Evolutionary conservation across 2,329 filamentous ascomycete genomes (phyloP).

Genomic region (Aphanocladium album): DNA sequence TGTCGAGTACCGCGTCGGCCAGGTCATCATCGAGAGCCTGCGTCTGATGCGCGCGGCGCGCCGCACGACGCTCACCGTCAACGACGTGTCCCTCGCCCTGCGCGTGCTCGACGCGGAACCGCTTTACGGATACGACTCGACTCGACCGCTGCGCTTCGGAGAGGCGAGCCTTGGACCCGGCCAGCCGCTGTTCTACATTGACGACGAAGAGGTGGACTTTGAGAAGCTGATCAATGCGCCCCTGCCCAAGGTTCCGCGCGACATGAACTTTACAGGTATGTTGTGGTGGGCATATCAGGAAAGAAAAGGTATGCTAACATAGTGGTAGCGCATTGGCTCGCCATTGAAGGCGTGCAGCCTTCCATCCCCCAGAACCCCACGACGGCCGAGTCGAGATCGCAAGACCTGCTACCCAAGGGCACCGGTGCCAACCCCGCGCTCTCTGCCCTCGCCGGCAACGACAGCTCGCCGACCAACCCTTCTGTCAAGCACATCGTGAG

Average conservation of each 20-base stretch:
- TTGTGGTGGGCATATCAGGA: background rate
- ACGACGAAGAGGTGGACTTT: slow-evolving; percentile 98
- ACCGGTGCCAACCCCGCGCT: slow-evolving; percentile 81
- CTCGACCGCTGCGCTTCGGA: slow-evolving; percentile 80
- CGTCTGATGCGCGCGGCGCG: slow-evolving; percentile 93
- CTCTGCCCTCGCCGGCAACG: slow-evolving; percentile 73
- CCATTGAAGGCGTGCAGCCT: slow-evolving; percentile 94
- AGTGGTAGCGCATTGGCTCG: slow-evolving; percentile 87
- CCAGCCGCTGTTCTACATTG: slow-evolving; percentile 93
- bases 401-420: slow-evolving; percentile 85
- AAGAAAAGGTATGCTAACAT: slow-evolving; percentile 14
- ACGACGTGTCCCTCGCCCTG: slow-evolving; percentile 83
- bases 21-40: slow-evolving; percentile 88
- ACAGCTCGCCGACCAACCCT: slow-evolving; percentile 79
- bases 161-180: slow-evolving; percentile 91
- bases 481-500: slow-evolving; percentile 93
- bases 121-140: slow-evolving; percentile 93
- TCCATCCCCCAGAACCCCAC: slow-evolving; percentile 96
- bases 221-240: slow-evolving; percentile 98
- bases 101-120: slow-evolving; percentile 88
- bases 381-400: slow-evolving; percentile 72
- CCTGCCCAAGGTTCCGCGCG: slow-evolving; percentile 86
- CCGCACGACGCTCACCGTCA: slow-evolving; percentile 80
- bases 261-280: slow-evolving; percentile 85
- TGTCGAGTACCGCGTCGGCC: slow-evolving; percentile 89